A percentile compares a stretch with the other conserved stretches of the same genome.
These are phyloP conservation scores for Vitis rotundifolia DNA, from an alignment of 164 flowering plant species.

Conservation along the genomic window DNA sequence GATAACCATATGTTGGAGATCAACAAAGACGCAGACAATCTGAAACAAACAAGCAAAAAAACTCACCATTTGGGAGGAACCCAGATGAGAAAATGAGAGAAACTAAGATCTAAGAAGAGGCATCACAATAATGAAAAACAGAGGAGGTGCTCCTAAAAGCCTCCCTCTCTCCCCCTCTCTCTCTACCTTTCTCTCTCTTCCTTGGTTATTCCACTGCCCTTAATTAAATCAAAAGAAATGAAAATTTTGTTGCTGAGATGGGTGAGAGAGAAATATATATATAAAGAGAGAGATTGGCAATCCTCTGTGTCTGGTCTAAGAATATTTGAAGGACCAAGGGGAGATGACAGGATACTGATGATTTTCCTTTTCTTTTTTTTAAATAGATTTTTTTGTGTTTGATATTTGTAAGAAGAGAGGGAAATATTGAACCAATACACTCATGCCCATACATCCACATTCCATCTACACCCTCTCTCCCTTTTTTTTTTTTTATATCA, in stretches of 20 bases:
- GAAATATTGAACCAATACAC: too few relatives aligned
- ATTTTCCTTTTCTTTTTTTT: background rate
- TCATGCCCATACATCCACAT: too few relatives aligned
- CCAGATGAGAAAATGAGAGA: constrained; percentile 29
- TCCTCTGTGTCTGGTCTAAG: constrained; percentile 36
- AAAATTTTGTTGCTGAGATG: constrained; percentile 29
- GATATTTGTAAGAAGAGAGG: too few relatives aligned
- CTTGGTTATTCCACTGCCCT: constrained; percentile 16
- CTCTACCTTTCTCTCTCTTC: constrained; percentile 13
- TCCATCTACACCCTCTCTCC: too few relatives aligned
- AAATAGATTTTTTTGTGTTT: background rate
- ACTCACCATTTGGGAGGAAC: constrained; percentile 27
- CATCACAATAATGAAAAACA: constrained; percentile 29
- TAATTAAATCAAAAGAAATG: constrained; percentile 16
- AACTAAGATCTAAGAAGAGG: constrained; percentile 48
- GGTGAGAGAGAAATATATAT: constrained; percentile 17
- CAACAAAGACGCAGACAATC: background rate
- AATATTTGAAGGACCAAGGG: constrained; percentile 44
- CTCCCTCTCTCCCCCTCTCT: constrained; percentile 14
- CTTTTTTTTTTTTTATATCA: too few relatives aligned
- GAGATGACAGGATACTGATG: constrained; percentile 29
- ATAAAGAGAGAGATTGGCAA: constrained; percentile 24
- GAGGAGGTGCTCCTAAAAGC: constrained; percentile 37
- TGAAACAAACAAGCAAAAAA: background rate
- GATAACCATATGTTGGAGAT: constrained; percentile 5